Percentiles rank a stretch among this genome's conserved stretches.
These are phyloP conservation scores for Pseudopyrenochaeta lycopersici DNA, from an alignment of 2,329 filamentous ascomycete species.

Conservation along the genomic window DNA sequence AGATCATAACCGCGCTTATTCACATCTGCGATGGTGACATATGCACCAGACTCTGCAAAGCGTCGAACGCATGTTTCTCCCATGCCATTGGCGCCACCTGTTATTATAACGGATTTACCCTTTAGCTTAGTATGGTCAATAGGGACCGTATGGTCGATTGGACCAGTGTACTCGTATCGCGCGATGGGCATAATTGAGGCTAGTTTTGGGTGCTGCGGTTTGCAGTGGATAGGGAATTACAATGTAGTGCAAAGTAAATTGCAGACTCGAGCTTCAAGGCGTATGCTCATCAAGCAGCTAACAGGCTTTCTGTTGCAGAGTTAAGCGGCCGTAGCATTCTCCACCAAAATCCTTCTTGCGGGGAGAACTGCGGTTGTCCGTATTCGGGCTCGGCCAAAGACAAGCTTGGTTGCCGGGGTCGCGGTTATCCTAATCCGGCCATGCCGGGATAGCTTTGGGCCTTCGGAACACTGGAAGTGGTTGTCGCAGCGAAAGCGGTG, in stretches of 20 bases:
- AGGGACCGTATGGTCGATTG: constrained; percentile 45
- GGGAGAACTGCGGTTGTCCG: too few relatives aligned
- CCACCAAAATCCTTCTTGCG: too few relatives aligned
- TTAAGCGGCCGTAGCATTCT: too few relatives aligned
- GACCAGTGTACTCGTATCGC: constrained; percentile 44
- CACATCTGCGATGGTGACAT: constrained; percentile 48
- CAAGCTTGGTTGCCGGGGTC: background rate
- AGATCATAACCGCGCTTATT: constrained; percentile 35
- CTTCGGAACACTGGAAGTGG: too few relatives aligned
- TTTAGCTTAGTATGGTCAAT: constrained; percentile 50
- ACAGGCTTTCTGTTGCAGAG: too few relatives aligned
- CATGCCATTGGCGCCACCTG: constrained; percentile 56
- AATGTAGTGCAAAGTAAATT: background rate
- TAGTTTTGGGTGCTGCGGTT: background rate
- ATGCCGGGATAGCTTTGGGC: constrained; percentile 1
- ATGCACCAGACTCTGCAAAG: constrained; percentile 42
- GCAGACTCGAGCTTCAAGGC: too few relatives aligned
- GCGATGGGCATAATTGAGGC: constrained; percentile 19
- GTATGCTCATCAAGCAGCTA: too few relatives aligned
- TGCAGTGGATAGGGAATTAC: background rate
- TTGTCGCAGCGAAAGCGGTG: background rate
- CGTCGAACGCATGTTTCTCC: constrained; percentile 44
- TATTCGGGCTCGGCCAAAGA: too few relatives aligned
- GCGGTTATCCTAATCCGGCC: constrained; percentile 11
- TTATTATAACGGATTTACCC: constrained; percentile 60